A percentile compares a stretch with the other conserved stretches of the same genome.
Conservation (phyloP, 1,139 yeast species). For the Eremothecium coryli region DNA sequence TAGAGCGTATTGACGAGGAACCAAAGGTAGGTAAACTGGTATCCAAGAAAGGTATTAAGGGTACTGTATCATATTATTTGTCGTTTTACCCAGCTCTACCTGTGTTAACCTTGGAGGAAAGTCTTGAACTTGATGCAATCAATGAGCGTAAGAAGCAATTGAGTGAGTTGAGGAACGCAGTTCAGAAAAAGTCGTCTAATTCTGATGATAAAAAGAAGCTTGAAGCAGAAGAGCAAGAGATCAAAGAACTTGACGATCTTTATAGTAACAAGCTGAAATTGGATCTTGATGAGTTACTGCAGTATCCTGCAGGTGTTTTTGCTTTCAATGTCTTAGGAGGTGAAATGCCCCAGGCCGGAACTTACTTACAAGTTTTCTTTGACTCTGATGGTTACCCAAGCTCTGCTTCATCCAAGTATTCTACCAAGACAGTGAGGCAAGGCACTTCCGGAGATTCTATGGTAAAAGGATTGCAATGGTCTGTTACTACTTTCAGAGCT, state of each 20-base stretch:
- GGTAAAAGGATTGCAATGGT: constrained; percentile 69
- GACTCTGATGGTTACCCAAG: constrained; percentile 64
- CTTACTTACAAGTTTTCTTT: constrained; percentile 62
- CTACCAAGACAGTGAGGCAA: constrained; percentile 36
- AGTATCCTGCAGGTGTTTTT: constrained; percentile 66
- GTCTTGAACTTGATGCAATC: constrained; percentile 44
- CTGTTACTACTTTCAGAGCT: constrained; percentile 54
- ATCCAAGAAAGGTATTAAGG: constrained; percentile 67
- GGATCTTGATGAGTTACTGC: constrained; percentile 52
- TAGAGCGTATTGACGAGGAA: constrained; percentile 50
- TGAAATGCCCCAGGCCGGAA: constrained; percentile 41
- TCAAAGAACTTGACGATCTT: constrained; percentile 34
- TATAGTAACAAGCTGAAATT: constrained; percentile 45
- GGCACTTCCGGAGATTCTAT: constrained; percentile 60
- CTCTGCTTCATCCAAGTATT: constrained; percentile 44
- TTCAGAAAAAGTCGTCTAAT: constrained; percentile 25
- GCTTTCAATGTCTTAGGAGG: constrained; percentile 59
- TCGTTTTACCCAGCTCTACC: constrained; percentile 79
- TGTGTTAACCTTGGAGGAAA: constrained; percentile 66
- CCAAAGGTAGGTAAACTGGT: constrained; percentile 53
- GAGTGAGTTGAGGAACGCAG: constrained; percentile 25
- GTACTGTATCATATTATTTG: constrained; percentile 59
- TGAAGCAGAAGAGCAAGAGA: constrained; percentile 29
- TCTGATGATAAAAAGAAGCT: constrained; percentile 22
- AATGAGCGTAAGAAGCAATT: constrained; percentile 31